Percentiles rank a stretch among this genome's conserved stretches.
phyloP scores from a whole-genome alignment of 345 rosid genomes.

The Arabidopsis arenosa region DNA sequence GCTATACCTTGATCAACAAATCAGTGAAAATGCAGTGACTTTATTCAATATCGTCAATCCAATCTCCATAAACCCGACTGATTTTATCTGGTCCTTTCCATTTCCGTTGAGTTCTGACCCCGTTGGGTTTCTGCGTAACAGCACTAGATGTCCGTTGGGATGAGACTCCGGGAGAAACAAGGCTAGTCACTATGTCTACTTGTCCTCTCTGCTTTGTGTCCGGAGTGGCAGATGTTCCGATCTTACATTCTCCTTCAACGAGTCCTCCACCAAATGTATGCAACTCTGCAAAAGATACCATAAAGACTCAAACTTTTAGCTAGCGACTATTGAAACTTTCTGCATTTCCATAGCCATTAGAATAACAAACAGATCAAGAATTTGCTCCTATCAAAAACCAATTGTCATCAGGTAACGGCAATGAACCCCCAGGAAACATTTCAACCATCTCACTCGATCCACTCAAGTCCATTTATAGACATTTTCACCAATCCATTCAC shows the following conservation, averaged over 20 bases:
- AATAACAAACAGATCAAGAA: conserved; percentile 17
- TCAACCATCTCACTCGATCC: background rate
- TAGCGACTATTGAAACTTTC: background rate
- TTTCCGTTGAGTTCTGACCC: conserved; percentile 73
- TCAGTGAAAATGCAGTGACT: conserved; percentile 20
- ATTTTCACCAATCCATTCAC: conserved; percentile 3
- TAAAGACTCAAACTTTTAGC: conserved; percentile 11
- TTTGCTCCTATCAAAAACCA: background rate
- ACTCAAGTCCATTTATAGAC: background rate
- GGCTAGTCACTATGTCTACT: conserved; percentile 50
- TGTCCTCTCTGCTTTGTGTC: conserved; percentile 64
- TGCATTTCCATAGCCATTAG: background rate
- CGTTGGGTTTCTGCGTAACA: conserved; percentile 58
- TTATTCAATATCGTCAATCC: conserved; percentile 90
- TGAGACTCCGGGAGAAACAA: conserved; percentile 58
- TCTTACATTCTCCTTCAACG: conserved; percentile 60
- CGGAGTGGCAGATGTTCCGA: conserved; percentile 51
- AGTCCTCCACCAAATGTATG: conserved; percentile 85
- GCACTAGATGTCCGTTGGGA: conserved; percentile 67
- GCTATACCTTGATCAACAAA: conserved; percentile 11
- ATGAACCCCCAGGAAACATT: conserved; percentile 4
- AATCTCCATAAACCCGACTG: conserved; percentile 94
- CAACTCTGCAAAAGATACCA: conserved; percentile 57
- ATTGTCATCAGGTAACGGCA: background rate
- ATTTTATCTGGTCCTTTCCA: conserved; percentile 98